Evolutionary conservation across 2,329 filamentous ascomycete genomes (phyloP), one percentile per base, ranked within the genome.

Genomic region (Drechslerella stenobrocha): DNA sequence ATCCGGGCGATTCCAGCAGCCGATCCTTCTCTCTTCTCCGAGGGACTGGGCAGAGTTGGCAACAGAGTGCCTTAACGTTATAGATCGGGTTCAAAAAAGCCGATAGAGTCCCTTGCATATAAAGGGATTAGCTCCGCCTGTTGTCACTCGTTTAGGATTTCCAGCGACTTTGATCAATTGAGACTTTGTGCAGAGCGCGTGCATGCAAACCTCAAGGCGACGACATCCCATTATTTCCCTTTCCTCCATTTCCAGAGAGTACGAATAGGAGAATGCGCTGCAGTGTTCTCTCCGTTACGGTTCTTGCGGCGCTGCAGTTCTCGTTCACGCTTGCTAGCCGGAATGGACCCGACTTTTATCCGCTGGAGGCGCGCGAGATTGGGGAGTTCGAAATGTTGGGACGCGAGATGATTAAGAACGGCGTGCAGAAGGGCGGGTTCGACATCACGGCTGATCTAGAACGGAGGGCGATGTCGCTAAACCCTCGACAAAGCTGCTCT

Each of bases 381-480:
- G 53, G 47, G 22, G 61, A 59, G 15, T 53, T 66, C 26, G 35
- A 35, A n/a, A 66, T 58, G 61, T 13, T 66, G 26, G 61, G 61
- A 5, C 53, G 61, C 3, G 50, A 59, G 35, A 67, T 56, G 50
- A 55, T 50, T 13, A 59, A 53, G 37, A 55, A 56, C 23, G 42
- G 63, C 11, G 44, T 44, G 6, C 32, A 42, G 24, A 55, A 60
- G 55, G 30, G 24, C 15, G 63, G 63, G 15, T 15, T 67, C 9
- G 63, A 67, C 52, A 60, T 67, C 35, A 60, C 63, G n/a, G 45
- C 23, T 3, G 48, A 67, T 30, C 24, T 67, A 2, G 63, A 59
- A 40, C 45, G 30, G 22, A 45, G 63, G 32, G 63, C 30, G 9
- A 51, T 67, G 63, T 56, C 50, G 18, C 47, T 67, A 22, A 56